Conservation (phyloP, 305 asterid genomes). For the Galium porrigens region DNA sequence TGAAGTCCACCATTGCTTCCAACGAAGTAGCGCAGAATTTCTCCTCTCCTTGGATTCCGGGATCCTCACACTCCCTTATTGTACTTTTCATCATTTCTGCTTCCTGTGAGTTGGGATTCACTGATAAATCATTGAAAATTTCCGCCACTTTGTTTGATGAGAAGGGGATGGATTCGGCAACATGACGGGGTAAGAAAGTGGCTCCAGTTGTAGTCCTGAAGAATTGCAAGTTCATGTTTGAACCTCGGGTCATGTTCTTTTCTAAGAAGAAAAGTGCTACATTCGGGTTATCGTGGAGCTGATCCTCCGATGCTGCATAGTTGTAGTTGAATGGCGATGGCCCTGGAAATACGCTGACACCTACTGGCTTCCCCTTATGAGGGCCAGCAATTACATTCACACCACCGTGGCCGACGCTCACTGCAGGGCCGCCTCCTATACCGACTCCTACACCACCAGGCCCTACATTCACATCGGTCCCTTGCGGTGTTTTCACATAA, state of each 20-base stretch:
- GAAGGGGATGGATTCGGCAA: constrained; percentile 58
- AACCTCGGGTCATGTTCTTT: constrained; percentile 40
- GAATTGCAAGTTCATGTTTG: constrained; percentile 44
- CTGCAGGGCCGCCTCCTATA: constrained; percentile 6
- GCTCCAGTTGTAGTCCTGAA: constrained; percentile 22
- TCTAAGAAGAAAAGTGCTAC: constrained; percentile 60
- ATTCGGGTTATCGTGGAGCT: constrained; percentile 46
- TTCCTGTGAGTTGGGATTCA: constrained; percentile 30
- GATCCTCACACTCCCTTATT: constrained; percentile 44
- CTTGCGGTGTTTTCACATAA: background rate
- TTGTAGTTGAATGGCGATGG: constrained; percentile 29
- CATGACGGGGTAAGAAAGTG: constrained; percentile 43
- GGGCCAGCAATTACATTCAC: constrained; percentile 26
- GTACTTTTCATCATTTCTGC: constrained; percentile 41
- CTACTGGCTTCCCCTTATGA: constrained; percentile 30
- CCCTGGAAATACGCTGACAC: constrained; percentile 26
- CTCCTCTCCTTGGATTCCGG: constrained; percentile 40
- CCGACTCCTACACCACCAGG: constrained; percentile 9
- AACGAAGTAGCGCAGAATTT: constrained; percentile 57
- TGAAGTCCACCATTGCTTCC: constrained; percentile 73
- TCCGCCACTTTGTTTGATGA: constrained; percentile 41
- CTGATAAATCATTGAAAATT: constrained; percentile 34
- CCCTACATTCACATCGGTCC: constrained; percentile 9
- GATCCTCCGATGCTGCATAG: constrained; percentile 57
- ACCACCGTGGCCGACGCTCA: background rate